Evolutionary conservation across 371 early-diverging fungal genomes (phyloP).

Genomic region (Apophysomyces elegans): DNA sequence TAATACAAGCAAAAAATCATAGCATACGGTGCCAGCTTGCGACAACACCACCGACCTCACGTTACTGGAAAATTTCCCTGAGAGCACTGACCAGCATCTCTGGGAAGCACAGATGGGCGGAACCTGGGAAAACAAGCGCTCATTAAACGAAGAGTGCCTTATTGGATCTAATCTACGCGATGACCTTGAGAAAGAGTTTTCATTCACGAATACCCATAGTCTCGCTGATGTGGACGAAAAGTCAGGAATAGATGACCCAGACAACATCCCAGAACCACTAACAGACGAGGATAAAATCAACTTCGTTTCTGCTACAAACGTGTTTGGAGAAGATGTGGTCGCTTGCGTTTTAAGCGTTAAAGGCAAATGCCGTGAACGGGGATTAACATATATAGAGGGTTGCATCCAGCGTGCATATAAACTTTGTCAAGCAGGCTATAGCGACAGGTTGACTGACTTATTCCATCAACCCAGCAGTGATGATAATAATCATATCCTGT

Average conservation of each 20-base stretch:
- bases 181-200: slow-evolving; percentile 4
- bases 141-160: no score
- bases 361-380: slow-evolving; percentile 49
- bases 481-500: slow-evolving; percentile 8
- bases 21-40: no score
- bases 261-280: slow-evolving; percentile 47
- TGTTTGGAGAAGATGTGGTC: slow-evolving; percentile 48
- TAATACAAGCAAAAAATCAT: no score
- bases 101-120: background rate
- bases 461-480: background rate
- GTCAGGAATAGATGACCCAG: slow-evolving; percentile 17
- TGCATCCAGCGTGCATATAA: slow-evolving; percentile 28
- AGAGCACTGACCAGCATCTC: background rate
- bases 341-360: slow-evolving; percentile 52
- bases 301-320: slow-evolving; percentile 47
- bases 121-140: background rate
- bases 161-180: background rate
- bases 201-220: background rate
- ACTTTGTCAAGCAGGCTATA: background rate
- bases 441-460: background rate
- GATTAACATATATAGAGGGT: slow-evolving; percentile 38
- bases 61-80: background rate
- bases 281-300: slow-evolving; percentile 51
- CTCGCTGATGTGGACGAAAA: background rate
- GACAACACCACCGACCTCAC: background rate